Evolutionary conservation across 805 yeast species (phyloP).

Genomic region (Helenozyma rhizophorensis): DNA sequence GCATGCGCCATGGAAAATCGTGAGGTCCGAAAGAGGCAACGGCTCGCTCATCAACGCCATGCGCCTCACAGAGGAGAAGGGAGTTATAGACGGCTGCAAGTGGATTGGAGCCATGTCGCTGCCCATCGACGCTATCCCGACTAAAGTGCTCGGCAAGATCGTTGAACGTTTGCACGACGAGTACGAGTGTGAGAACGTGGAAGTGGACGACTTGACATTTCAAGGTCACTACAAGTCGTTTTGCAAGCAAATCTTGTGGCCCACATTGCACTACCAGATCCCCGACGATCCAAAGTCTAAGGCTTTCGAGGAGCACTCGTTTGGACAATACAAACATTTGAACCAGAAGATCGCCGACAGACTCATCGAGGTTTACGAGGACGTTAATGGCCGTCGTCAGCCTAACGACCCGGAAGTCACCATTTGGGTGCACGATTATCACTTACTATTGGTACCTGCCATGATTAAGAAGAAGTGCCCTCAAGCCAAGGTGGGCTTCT

Average conservation of each 20-base stretch:
- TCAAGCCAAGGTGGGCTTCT: constrained; percentile 83
- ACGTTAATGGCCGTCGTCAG: constrained; percentile 45
- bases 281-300: constrained; percentile 93
- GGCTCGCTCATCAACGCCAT: constrained; percentile 88
- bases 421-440: constrained; percentile 94
- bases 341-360: constrained; percentile 79
- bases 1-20: constrained; percentile 70
- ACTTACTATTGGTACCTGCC: constrained; percentile 77
- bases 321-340: constrained; percentile 75
- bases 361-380: constrained; percentile 54
- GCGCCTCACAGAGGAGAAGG: constrained; percentile 44
- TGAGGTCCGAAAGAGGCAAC: constrained; percentile 70
- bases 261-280: constrained; percentile 86
- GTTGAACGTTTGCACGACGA: constrained; percentile 41
- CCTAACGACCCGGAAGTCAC: constrained; percentile 51
- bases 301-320: constrained; percentile 93
- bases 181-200: constrained; percentile 60
- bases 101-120: constrained; percentile 95
- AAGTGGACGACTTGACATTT: constrained; percentile 72
- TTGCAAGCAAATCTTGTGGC: constrained; percentile 95
- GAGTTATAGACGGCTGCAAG: constrained; percentile 32
- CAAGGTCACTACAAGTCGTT: constrained; percentile 89
- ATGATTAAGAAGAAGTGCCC: constrained; percentile 78
- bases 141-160: constrained; percentile 50
- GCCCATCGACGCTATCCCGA: constrained; percentile 80